A percentile compares a stretch with the other conserved stretches of the same genome.
These are phyloP conservation scores for Mortierella sp. DNA, from an alignment of 371 early-diverging fungal genomes.

Conservation along the genomic window DNA sequence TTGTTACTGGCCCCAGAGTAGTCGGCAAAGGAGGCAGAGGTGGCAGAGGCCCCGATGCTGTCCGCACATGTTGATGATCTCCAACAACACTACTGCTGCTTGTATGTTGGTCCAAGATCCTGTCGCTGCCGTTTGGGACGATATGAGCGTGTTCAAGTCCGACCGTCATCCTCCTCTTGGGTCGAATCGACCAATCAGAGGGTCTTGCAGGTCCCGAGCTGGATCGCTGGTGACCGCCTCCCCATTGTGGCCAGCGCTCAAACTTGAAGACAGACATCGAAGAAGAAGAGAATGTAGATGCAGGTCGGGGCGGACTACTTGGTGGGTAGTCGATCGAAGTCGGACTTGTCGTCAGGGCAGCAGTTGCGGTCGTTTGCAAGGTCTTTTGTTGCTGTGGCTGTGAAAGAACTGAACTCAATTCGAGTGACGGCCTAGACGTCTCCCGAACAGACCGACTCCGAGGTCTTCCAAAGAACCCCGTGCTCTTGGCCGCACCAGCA, in stretches of 20 bases:
- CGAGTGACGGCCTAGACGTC: conserved; percentile 9
- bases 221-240: conserved; percentile 35
- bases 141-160: background rate
- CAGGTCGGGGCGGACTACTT: background rate
- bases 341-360: background rate
- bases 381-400: background rate
- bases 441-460: conserved; percentile 46
- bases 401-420: background rate
- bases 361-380: background rate
- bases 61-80: background rate
- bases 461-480: conserved; percentile 34
- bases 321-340: background rate
- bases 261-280: conserved; percentile 11
- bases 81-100: background rate
- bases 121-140: background rate
- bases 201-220: conserved; percentile 45
- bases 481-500: conserved; percentile 10
- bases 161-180: background rate
- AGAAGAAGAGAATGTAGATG: background rate
- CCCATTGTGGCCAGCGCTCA: conserved; percentile 27
- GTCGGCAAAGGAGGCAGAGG: conserved; percentile 22
- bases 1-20: background rate
- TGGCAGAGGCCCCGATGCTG: conserved; percentile 16
- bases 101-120: conserved; percentile 19
- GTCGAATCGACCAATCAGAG: conserved; percentile 15